A percentile compares a stretch with the other conserved stretches of the same genome.
phyloP scores from a whole-genome alignment of 495 filamentous ascomycete species.

The Halenospora varia region DNA sequence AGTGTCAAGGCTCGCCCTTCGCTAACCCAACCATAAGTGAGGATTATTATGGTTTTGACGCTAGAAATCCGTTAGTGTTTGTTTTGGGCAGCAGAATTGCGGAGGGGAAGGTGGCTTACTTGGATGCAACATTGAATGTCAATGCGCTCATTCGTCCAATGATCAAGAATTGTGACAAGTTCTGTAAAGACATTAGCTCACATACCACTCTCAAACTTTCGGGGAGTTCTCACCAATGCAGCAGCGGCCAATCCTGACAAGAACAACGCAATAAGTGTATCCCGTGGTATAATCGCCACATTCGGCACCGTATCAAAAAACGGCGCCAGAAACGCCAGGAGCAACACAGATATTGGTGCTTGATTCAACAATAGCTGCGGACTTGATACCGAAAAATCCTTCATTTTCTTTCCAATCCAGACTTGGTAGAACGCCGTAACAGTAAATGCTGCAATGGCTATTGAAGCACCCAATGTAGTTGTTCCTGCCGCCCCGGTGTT shows the following conservation, averaged over 20 bases:
- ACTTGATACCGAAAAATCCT: conserved; percentile 30
- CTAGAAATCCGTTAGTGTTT: conserved; percentile 5
- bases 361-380: conserved; percentile 36
- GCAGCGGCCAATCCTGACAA: conserved; percentile 32
- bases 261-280: conserved; percentile 27
- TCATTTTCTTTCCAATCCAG: conserved; percentile 39
- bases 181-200: conserved; percentile 3
- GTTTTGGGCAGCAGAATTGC: neutral
- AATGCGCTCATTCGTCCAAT: conserved; percentile 26
- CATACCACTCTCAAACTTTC: neutral
- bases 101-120: conserved; percentile 22
- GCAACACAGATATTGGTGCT: conserved; percentile 32
- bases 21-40: conserved; percentile 25
- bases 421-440: conserved; percentile 36
- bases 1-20: conserved; percentile 19
- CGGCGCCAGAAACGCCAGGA: conserved; percentile 31
- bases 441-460: conserved; percentile 32
- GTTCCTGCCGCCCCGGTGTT: conserved; percentile 21
- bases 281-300: conserved; percentile 24
- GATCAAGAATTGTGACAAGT: conserved; percentile 25
- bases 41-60: conserved; percentile 27
- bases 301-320: conserved; percentile 33
- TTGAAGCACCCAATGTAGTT: conserved; percentile 28
- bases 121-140: conserved; percentile 26
- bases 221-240: conserved; percentile 12